Base-by-base conservation (phyloP, 495 filamentous ascomycete species). In the Elaphomyces granulatus region DNA sequence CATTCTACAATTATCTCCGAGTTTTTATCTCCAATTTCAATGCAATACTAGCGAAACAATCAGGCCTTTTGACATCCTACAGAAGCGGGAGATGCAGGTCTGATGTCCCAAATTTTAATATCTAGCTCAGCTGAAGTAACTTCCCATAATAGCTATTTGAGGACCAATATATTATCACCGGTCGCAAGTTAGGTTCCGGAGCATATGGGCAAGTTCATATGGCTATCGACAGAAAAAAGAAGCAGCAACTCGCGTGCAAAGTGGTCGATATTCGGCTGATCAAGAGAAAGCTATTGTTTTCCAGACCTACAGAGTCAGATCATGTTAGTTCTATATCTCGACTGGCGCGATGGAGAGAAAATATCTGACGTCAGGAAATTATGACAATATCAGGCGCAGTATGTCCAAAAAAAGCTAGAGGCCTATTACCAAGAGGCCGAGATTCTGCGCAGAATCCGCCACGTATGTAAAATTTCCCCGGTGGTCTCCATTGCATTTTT, bases 391-490 rank as follows among this genome's bases (percentile, higher is more conserved):
- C 20, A 16, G 26, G n/a, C 34, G 18, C 14, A 28, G 12, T 33
- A 15, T 34, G 3, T 44, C 7, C 17, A 44, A 34, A 40, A 26
- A 18, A 48, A 52, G 35, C 34, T 53, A 2, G 38, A 41, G 2
- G 21, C 39, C 9, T 47, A 53, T 26, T 32, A 52, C 35, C 59
- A 58, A 23, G 79, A 83, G 45, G 67, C 71, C 15, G 53, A 60
- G 10, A 58, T 82, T n/a, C 58, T 81, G 23, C 61, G 67, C 34
- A 61, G 61, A 16, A 40, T 82, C 17, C 66, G 57, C 33, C 79
- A 83, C 59, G 78, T 81, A 60, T 45, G 28, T 37, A 23, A 16
- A 31, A 4, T 19, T 17, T 38, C 21, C 20, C 18, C 21, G 20
- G 19, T 20, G 10, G 8, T 32, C 4, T n/a, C 23, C 4, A 7